Percentiles rank a stretch among this genome's conserved stretches.
These are phyloP conservation scores for Biscogniauxia sp. DNA, from an alignment of 2,329 filamentous ascomycete species.

Conservation along the genomic window DNA sequence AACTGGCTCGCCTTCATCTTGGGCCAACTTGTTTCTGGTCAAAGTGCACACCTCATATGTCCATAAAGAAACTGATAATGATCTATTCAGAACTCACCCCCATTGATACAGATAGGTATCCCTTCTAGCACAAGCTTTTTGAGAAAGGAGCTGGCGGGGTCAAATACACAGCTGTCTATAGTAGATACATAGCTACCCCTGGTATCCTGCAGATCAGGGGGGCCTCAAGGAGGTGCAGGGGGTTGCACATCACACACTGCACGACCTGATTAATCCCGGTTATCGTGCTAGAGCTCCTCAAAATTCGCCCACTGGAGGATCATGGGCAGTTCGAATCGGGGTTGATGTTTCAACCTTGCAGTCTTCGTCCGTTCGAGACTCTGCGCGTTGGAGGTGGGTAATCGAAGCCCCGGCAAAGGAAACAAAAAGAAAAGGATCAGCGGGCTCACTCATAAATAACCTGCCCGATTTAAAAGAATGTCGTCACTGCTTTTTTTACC, in stretches of 20 bases:
- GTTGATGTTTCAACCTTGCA: constrained; percentile 27
- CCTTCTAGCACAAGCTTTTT: not conserved
- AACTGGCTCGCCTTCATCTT: constrained; percentile 20
- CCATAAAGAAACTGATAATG: not conserved
- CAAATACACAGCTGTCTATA: constrained; percentile 15
- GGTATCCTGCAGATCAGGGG: constrained; percentile 26
- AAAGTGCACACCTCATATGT: not conserved
- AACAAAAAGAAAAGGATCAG: not conserved
- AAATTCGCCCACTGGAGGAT: constrained; percentile 13
- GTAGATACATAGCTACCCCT: constrained; percentile 4
- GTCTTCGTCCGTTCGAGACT: constrained; percentile 7
- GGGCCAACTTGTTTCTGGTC: not conserved
- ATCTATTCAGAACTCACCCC: too few species aligned
- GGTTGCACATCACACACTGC: constrained; percentile 22
- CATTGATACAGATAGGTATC: not conserved
- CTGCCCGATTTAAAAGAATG: not conserved
- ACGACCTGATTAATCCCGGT: constrained; percentile 15
- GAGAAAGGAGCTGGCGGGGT: constrained; percentile 14
- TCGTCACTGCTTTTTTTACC: constrained; percentile 2
- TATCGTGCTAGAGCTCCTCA: constrained; percentile 9
- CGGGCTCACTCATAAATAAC: constrained; percentile 1
- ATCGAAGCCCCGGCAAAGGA: constrained; percentile 1
- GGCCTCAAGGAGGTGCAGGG: constrained; percentile 13
- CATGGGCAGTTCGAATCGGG: constrained; percentile 5
- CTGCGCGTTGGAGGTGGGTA: constrained; percentile 6